Percentiles rank a stretch among this genome's conserved stretches.
Conservation (phyloP, 768 basidiomycete species). For the Suillus luteus region DNA sequence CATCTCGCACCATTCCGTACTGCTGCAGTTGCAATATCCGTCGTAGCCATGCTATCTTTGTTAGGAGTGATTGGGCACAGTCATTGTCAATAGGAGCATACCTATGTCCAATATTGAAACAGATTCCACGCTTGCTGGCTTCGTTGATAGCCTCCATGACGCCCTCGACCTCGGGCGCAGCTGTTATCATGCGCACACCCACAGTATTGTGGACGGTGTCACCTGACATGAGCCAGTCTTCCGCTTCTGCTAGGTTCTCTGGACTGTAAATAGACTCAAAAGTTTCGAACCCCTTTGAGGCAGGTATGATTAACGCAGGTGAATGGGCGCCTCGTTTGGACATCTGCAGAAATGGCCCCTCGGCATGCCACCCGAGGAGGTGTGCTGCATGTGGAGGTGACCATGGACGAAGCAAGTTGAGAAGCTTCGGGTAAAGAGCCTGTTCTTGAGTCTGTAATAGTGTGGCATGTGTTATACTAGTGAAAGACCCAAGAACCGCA, state of each 20-base stretch:
- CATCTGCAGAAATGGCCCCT: conserved; percentile 85
- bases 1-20: conserved; percentile 75
- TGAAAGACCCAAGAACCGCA: background rate
- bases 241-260: conserved; percentile 59
- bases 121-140: conserved; percentile 63
- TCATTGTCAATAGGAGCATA: conserved; percentile 29
- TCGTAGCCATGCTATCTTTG: conserved; percentile 63
- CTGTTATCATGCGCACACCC: conserved; percentile 80
- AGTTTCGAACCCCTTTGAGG: conserved; percentile 61
- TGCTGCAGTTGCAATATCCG: conserved; percentile 70
- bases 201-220: conserved; percentile 32
- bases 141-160: conserved; percentile 70
- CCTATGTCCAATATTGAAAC: conserved; percentile 91
- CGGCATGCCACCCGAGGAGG: conserved; percentile 86
- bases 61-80: background rate
- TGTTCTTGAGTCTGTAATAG: conserved; percentile 70
- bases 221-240: conserved; percentile 66
- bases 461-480: background rate
- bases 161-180: conserved; percentile 84
- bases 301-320: conserved; percentile 60
- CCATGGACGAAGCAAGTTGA: conserved; percentile 68
- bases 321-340: conserved; percentile 87
- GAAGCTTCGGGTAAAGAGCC: conserved; percentile 69
- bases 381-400: conserved; percentile 65
- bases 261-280: conserved; percentile 77